Percentiles rank a stretch among this genome's conserved stretches.
Conservation (phyloP, 768 basidiomycete genomes). For the Macrolepiota dolichaula region DNA sequence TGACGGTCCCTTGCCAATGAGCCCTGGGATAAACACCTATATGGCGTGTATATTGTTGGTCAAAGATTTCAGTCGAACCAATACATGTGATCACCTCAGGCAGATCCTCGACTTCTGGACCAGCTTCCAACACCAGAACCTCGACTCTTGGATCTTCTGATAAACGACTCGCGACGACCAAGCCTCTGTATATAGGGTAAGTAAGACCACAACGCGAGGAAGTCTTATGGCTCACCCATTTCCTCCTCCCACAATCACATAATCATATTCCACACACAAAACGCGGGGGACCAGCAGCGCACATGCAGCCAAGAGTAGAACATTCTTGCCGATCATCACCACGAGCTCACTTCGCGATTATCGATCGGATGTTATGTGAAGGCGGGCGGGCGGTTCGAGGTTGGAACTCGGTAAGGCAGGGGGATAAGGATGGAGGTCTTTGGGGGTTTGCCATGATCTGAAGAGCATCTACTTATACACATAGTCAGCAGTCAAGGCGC, state of each 20-base stretch:
- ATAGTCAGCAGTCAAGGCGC: too few species aligned
- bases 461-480: too few species aligned
- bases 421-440: too few species aligned
- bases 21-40: constrained; percentile 29
- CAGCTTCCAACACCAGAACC: constrained; percentile 36
- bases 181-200: constrained; percentile 19
- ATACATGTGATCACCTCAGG: constrained; percentile 27
- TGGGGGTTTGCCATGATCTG: too few species aligned
- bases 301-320: neutral
- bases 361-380: too few species aligned
- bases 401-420: too few species aligned
- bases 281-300: neutral
- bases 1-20: constrained; percentile 24
- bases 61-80: neutral
- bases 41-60: neutral
- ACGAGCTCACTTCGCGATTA: too few species aligned
- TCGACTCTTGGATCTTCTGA: constrained; percentile 25
- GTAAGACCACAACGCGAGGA: neutral
- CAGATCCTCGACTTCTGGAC: constrained; percentile 30
- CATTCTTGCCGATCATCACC: neutral
- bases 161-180: constrained; percentile 32
- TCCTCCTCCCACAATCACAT: constrained; percentile 33
- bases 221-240: constrained; percentile 21
- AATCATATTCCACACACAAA: constrained; percentile 20
- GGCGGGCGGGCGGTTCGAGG: too few species aligned